These are phyloP conservation scores for Nannochloropsis gaditana DNA, from an alignment of 108 stramenopile genomes.

Conservation along the genomic window DNA sequence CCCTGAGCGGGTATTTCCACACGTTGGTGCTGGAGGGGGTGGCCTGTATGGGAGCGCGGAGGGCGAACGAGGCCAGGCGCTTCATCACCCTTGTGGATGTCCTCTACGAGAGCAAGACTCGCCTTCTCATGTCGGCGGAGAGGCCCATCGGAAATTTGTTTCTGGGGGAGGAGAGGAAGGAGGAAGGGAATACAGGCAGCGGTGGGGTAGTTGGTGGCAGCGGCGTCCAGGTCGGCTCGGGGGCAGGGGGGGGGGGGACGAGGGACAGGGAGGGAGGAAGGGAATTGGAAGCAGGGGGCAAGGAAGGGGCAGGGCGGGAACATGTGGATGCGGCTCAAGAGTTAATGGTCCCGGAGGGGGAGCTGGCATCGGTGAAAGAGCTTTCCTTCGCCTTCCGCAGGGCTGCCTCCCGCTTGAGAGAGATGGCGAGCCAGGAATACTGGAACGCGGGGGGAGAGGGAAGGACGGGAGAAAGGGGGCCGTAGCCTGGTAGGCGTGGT, in stretches of 20 bases:
- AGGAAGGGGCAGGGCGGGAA: not conserved
- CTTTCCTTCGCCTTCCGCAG: conserved; percentile 87
- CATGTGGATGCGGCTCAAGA: conserved; percentile 12
- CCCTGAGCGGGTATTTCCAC: conserved; percentile 69
- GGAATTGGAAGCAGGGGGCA: not conserved
- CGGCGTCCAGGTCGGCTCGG: too few species aligned
- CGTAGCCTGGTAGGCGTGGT: too few species aligned
- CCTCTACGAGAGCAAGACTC: conserved; percentile 67
- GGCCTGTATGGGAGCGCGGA: conserved; percentile 60
- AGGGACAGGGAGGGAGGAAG: not conserved
- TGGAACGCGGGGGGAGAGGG: not conserved
- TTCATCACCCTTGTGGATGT: conserved; percentile 92
- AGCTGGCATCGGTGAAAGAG: conserved; percentile 54
- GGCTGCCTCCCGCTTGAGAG: conserved; percentile 69
- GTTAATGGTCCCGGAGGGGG: not conserved
- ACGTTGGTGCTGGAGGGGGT: conserved; percentile 68
- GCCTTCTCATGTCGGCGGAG: conserved; percentile 53
- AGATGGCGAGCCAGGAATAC: conserved; percentile 71
- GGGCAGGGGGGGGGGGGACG: not conserved
- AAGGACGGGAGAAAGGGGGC: not conserved
- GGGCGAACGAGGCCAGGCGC: conserved; percentile 73
- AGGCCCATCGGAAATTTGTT: conserved; percentile 25
- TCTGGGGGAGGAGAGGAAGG: not conserved
- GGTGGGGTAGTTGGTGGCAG: too few species aligned
- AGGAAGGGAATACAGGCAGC: not conserved